Evolutionary conservation across 441 rosid genomes (phyloP).

Genomic region (Populus hybrid): DNA sequence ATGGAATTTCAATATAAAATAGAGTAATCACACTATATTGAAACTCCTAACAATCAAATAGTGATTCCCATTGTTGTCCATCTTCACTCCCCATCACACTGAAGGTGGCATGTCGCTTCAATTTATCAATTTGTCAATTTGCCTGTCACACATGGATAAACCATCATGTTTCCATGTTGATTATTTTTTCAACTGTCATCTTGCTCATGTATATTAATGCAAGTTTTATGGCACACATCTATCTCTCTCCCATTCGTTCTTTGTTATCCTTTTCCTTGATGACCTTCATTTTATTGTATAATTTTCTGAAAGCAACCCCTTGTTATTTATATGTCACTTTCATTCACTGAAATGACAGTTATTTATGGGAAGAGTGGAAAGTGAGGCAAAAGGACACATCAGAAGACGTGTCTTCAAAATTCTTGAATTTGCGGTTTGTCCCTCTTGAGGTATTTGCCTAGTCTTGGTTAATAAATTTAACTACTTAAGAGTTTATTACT

Average conservation of each 20-base stretch:
- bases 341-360: conserved; percentile 42
- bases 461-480: conserved; percentile 1
- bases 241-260: not conserved
- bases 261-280: conserved; percentile 17
- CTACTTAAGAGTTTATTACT: not conserved
- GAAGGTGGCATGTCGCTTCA: not conserved
- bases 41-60: not conserved
- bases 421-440: conserved; percentile 50
- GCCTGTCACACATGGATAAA: not conserved
- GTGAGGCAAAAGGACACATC: conserved; percentile 44
- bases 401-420: conserved; percentile 41
- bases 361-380: conserved; percentile 79
- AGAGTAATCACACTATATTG: not conserved
- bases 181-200: not conserved
- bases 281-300: conserved; percentile 10
- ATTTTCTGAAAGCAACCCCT: not conserved
- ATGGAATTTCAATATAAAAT: not conserved
- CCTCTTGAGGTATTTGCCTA: conserved; percentile 63
- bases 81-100: not conserved
- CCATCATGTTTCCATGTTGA: not conserved
- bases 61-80: not conserved
- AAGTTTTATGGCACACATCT: conserved; percentile 1
- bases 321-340: conserved; percentile 13
- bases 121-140: not conserved
- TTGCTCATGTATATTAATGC: not conserved